Evolutionary conservation across 2,329 filamentous ascomycete genomes (phyloP).

Genomic region (Albifimbria verrucaria): DNA sequence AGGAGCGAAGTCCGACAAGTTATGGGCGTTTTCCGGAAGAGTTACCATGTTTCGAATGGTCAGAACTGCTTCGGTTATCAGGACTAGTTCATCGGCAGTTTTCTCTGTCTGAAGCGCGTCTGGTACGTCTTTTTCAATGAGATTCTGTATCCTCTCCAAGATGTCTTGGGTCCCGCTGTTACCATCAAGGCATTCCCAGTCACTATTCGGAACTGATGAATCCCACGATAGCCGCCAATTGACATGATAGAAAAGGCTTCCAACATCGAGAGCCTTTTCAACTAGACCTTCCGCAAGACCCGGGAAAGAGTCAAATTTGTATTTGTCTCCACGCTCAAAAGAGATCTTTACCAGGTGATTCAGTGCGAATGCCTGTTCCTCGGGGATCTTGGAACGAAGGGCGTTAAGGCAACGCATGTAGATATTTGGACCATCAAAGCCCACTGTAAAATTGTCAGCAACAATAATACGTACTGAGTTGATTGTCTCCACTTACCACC

Average conservation of each 20-base stretch:
- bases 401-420: constrained; percentile 86
- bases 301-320: constrained; percentile 88
- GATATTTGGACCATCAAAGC: constrained; percentile 79
- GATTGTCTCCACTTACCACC: constrained; percentile 52
- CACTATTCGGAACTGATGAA: constrained; percentile 47
- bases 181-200: constrained; percentile 42
- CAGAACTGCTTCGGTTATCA: constrained; percentile 80
- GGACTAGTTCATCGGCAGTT: constrained; percentile 67
- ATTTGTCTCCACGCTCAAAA: constrained; percentile 90
- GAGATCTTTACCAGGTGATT: constrained; percentile 96
- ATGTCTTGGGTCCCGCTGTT: constrained; percentile 48
- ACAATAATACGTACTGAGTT: background rate
- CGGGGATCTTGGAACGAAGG: constrained; percentile 71
- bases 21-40: constrained; percentile 80
- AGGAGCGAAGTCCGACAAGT: constrained; percentile 70
- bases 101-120: constrained; percentile 71
- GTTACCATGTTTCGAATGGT: constrained; percentile 97
- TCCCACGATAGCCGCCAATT: constrained; percentile 76
- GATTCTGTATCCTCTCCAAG: constrained; percentile 65
- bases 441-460: constrained; percentile 31
- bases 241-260: constrained; percentile 75
- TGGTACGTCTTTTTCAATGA: constrained; percentile 57
- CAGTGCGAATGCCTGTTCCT: constrained; percentile 88
- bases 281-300: constrained; percentile 84
- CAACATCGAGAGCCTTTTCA: constrained; percentile 77